Base-by-base conservation (phyloP, 2,329 filamentous ascomycete genomes). In the Plectosphaerella plurivora region DNA sequence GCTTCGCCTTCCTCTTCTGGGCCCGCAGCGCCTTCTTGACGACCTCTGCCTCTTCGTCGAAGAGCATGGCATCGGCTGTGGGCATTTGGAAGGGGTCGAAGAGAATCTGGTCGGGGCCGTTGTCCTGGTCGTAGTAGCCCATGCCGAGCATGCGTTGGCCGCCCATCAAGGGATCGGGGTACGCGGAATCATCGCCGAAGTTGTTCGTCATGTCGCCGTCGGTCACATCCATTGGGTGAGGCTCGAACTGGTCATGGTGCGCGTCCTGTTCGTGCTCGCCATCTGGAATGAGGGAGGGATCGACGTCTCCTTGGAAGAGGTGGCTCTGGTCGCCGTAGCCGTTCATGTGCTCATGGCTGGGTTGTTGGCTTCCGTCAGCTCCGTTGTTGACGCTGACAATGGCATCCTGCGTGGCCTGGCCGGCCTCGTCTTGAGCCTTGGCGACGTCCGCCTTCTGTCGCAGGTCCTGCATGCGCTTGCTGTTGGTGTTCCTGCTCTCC, bases 91-190 rank as follows among this genome's bases (percentile, higher is more conserved):
- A 84, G 9, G 76, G 76, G 56, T 84, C 78, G 53, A 84, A 84
- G 3, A 84, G 63, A 62, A 84, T 84, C 60, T 72, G 79, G 62
- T 83, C 79, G 2, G 76, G 73, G 20, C 73, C 74, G 57, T 82
- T 77, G 54, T 81, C 78, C 58, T 82, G 79, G 52, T 83, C 75
- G 60, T 83, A 84, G 63, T 83, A 84, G 10, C 79, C 81, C 71
- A 82, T 78, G 15, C 81, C 81, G 56, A 83, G 69, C 64, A 75
- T 78, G 33, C 77, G 71, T 49, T 77, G 75, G n/a, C 68, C 70
- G 41, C 66, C 68, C 37, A 75, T 63, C n/a, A 74, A 69, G 7
- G 77, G 76, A 53, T 82, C 78, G 0, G 78, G 77, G 56, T 79
- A 79, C 3, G 67, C 59, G 2, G 71, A 67, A 9, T 60, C 57